phyloP scores from a whole-genome alignment of 73 alveolate species.

The Paramecium sexaurelia region DNA sequence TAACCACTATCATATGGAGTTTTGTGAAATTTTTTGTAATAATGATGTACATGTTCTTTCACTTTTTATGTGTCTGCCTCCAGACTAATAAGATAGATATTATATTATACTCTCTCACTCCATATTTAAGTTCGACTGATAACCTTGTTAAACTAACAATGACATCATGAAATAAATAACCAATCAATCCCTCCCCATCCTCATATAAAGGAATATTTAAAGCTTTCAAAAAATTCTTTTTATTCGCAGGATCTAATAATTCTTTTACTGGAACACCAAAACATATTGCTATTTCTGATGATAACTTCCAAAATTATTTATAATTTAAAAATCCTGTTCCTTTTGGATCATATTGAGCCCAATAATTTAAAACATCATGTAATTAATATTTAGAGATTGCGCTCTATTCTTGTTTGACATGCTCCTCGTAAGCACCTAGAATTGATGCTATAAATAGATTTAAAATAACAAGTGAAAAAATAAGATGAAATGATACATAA shows the following conservation, averaged over 20 bases:
- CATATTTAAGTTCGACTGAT: constrained; percentile 55
- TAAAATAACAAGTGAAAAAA: constrained; percentile 56
- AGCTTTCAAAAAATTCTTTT: constrained; percentile 25
- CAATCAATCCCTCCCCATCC: background rate
- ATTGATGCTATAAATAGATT: constrained; percentile 48
- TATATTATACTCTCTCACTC: background rate
- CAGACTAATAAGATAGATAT: background rate
- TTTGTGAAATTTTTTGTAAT: background rate
- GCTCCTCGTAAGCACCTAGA: constrained; percentile 56
- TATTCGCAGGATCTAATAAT: constrained; percentile 6
- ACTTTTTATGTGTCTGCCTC: background rate
- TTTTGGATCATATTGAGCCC: constrained; percentile 59
- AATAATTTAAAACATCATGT: constrained; percentile 36
- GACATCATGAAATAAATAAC: constrained; percentile 54
- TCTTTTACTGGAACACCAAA: constrained; percentile 46
- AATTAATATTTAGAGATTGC: constrained; percentile 38
- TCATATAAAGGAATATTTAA: constrained; percentile 57
- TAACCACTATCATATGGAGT: constrained; percentile 3
- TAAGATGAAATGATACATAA: background rate
- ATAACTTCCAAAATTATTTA: constrained; percentile 59
- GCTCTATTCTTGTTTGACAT: constrained; percentile 30
- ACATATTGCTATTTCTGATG: constrained; percentile 48
- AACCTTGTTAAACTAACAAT: constrained; percentile 21
- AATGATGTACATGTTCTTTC: background rate
- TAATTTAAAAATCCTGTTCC: constrained; percentile 58